Evolutionary conservation across 1,284 basidiomycete species (phyloP), one percentile per base, ranked within the genome.

Genomic region (Taiwanofungus camphoratus): DNA sequence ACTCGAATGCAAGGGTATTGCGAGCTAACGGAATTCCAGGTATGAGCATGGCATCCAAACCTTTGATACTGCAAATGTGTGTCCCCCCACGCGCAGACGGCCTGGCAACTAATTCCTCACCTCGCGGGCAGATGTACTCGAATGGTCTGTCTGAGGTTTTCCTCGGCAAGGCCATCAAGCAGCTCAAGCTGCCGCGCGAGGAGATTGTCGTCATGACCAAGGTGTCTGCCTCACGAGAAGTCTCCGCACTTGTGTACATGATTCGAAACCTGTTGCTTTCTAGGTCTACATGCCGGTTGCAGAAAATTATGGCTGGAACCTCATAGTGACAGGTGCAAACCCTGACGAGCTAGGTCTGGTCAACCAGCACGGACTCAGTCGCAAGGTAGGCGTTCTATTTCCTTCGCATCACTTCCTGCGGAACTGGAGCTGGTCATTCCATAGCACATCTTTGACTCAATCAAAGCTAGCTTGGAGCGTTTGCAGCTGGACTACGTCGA

Each of bases 191-290:
- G 21, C 75, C 76, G 3, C 67, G 80, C 16, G 73, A 76, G 19
- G 70, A 74, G 52, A 64, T 79, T 16, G 75, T 80, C 15, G 65
- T 79, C 41, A 60, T 79, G 59, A 78, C 77, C 31, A 79, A 79
- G 65, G 68, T 70, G n/a, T n/a, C n/a, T n/a, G n/a, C n/a, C n/a
- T n/a, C n/a, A n/a, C 7, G 7, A 2, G 18, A 5, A 15, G 11
- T 32, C 13, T 15, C 20, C 16, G 13, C 16, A 22, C 23, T 39
- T 11, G 18, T 18, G 13, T 13, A 3, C 7, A 24, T 26, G n/a
- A 4, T 13, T 9, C 16, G 31, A 27, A 4, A 18, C 2, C 9
- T 16, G 11, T 4, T n/a, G 18, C 11, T n/a, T 36, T 15, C 9
- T 29, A 50, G 48, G 9, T 50, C 8, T 49, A 39, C 27, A 34